Conservation (phyloP, 2,329 filamentous ascomycete genomes). For the Elsinoe arachidis region DNA sequence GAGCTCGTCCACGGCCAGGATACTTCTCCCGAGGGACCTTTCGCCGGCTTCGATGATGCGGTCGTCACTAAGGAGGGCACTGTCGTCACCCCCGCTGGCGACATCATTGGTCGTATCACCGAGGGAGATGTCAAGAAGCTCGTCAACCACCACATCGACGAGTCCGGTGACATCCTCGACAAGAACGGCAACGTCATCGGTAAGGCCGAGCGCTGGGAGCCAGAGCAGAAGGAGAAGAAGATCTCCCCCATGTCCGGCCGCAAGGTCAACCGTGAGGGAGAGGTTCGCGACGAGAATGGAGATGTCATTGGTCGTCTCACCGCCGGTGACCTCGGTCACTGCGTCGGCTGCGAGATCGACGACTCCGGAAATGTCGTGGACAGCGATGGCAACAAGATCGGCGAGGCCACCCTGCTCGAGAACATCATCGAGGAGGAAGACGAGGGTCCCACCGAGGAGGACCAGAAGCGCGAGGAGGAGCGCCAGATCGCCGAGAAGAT, state of each 20-base stretch:
- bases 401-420: slow-evolving; percentile 53
- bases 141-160: slow-evolving; percentile 42
- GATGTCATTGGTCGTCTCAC: slow-evolving; percentile 43
- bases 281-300: slow-evolving; percentile 44
- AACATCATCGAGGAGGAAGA: slow-evolving; percentile 50
- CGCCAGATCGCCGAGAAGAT: slow-evolving; percentile 71
- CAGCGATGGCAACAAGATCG: slow-evolving; percentile 54
- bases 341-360: slow-evolving; percentile 44
- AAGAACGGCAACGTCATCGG: slow-evolving; percentile 47
- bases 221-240: slow-evolving; percentile 45
- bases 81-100: slow-evolving; percentile 38
- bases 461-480: slow-evolving; percentile 55
- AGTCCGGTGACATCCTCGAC: slow-evolving; percentile 45
- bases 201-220: slow-evolving; percentile 46
- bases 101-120: slow-evolving; percentile 41
- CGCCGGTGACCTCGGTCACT: slow-evolving; percentile 44
- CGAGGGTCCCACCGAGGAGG: slow-evolving; percentile 47
- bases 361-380: slow-evolving; percentile 46
- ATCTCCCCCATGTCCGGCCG: slow-evolving; percentile 53
- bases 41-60: slow-evolving; percentile 51
- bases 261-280: slow-evolving; percentile 46
- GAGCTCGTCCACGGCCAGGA: slow-evolving; percentile 48
- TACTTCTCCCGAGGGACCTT: slow-evolving; percentile 46
- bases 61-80: slow-evolving; percentile 51
- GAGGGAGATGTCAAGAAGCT: slow-evolving; percentile 46